Evolutionary conservation across 176 grass and related monocot species (phyloP).

Genomic region (Dactylis glomerata): DNA sequence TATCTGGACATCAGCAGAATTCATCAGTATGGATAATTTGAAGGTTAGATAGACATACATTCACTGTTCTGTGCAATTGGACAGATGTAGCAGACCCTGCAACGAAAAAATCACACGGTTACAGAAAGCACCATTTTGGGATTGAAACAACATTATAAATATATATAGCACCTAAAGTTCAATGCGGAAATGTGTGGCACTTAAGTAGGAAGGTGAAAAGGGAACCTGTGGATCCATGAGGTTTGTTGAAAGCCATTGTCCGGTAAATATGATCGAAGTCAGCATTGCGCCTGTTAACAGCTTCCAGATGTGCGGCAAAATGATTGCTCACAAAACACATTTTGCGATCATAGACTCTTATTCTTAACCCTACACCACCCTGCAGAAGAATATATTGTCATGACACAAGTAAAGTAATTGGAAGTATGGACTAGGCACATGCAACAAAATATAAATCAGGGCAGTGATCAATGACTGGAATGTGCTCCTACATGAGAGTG

Average conservation of each 20-base stretch:
- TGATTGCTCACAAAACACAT: constrained; percentile 98
- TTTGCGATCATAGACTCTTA: constrained; percentile 87
- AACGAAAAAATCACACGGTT: constrained; percentile 33
- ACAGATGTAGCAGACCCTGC: constrained; percentile 94
- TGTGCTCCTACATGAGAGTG: background rate
- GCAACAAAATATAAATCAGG: constrained; percentile 16
- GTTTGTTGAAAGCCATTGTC: constrained; percentile 89
- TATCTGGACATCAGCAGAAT: constrained; percentile 39
- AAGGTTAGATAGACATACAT: constrained; percentile 60
- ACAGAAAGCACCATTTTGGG: constrained; percentile 14
- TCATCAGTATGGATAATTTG: constrained; percentile 3
- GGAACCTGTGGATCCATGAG: constrained; percentile 86
- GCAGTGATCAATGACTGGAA: background rate
- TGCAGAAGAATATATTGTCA: constrained; percentile 45
- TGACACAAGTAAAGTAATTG: constrained; percentile 18
- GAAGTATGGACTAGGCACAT: constrained; percentile 4
- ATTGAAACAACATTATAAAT: constrained; percentile 1
- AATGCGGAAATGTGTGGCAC: background rate
- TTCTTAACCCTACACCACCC: constrained; percentile 97
- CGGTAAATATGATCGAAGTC: constrained; percentile 95
- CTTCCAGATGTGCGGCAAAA: constrained; percentile 98
- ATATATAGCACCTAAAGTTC: constrained; percentile 18
- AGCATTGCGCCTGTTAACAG: constrained; percentile 82
- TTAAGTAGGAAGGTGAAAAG: constrained; percentile 19
- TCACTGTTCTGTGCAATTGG: constrained; percentile 86